A percentile compares a stretch with the other conserved stretches of the same genome.
phyloP scores from a whole-genome alignment of 371 early-diverging fungal genomes.

The Racocetra persica region DNA sequence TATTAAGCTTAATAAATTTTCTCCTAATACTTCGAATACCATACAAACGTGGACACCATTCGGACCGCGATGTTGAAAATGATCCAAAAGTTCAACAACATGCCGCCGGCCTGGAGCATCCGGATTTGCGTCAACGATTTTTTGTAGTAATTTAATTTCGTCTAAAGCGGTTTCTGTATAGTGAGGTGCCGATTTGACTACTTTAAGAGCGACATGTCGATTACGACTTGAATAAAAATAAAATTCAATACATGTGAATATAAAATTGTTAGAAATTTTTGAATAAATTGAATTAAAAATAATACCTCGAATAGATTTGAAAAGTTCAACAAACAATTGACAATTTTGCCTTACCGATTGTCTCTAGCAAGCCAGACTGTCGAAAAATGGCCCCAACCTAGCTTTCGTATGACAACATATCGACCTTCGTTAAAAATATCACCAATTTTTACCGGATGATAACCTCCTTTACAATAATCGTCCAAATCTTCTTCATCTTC shows the following conservation, averaged over 20 bases:
- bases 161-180: conserved; percentile 97
- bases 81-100: conserved; percentile 88
- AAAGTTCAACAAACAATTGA: neutral
- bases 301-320: neutral
- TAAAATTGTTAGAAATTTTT: neutral
- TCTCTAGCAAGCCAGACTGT: conserved; percentile 96
- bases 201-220: conserved; percentile 93
- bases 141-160: conserved; percentile 91
- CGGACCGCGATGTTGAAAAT: conserved; percentile 88
- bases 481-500: conserved; percentile 91
- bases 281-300: neutral
- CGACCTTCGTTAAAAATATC: conserved; percentile 83
- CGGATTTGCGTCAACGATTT: conserved; percentile 75
- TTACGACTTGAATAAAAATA: conserved; percentile 53
- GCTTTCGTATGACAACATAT: conserved; percentile 87
- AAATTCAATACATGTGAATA: no score
- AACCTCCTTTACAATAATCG: conserved; percentile 93
- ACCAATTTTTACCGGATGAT: conserved; percentile 89
- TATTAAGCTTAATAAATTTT: conserved; percentile 90
- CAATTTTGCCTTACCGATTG: conserved; percentile 58
- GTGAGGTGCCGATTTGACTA: conserved; percentile 94
- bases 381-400: conserved; percentile 99
- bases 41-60: conserved; percentile 95
- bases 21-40: conserved; percentile 97
- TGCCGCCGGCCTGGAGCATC: conserved; percentile 64